A percentile compares a stretch with the other conserved stretches of the same genome.
Evolutionary conservation across 1,284 basidiomycete species (phyloP).

Genomic region (Ustilago bromivora): DNA sequence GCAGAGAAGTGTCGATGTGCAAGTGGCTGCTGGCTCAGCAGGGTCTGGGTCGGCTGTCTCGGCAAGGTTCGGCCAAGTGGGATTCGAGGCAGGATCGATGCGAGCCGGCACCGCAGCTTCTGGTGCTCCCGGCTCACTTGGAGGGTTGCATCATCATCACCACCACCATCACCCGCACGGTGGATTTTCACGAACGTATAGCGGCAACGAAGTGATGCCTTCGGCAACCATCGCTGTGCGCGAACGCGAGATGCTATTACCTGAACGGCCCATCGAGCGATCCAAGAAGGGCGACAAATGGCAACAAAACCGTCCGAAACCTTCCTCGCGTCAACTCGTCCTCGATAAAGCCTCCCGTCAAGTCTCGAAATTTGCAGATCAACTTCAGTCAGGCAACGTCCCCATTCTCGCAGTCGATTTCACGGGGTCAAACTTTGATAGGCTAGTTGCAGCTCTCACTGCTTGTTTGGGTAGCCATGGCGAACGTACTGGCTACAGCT

Average conservation of each 20-base stretch:
- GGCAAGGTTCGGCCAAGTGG: conserved; percentile 16
- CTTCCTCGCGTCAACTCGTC: conserved; percentile 48
- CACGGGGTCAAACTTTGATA: conserved; percentile 47
- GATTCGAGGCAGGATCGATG: conserved; percentile 24
- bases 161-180: conserved; percentile 36
- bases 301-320: conserved; percentile 55
- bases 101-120: conserved; percentile 20
- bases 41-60: conserved; percentile 10
- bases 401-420: conserved; percentile 65
- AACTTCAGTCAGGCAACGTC: conserved; percentile 51
- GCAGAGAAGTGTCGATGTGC: conserved; percentile 53
- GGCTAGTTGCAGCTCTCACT: conserved; percentile 44
- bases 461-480: conserved; percentile 48
- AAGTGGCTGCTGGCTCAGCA: conserved; percentile 37
- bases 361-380: conserved; percentile 51
- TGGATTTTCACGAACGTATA: conserved; percentile 36
- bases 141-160: conserved; percentile 34
- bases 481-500: conserved; percentile 5
- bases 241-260: conserved; percentile 54
- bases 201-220: conserved; percentile 49
- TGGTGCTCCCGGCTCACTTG: conserved; percentile 15
- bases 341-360: conserved; percentile 61
- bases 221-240: conserved; percentile 45
- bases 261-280: conserved; percentile 49
- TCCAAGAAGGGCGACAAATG: conserved; percentile 53